Evolutionary conservation across 371 early-diverging fungal genomes (phyloP).

Genomic region (Vittaforma corneae): DNA sequence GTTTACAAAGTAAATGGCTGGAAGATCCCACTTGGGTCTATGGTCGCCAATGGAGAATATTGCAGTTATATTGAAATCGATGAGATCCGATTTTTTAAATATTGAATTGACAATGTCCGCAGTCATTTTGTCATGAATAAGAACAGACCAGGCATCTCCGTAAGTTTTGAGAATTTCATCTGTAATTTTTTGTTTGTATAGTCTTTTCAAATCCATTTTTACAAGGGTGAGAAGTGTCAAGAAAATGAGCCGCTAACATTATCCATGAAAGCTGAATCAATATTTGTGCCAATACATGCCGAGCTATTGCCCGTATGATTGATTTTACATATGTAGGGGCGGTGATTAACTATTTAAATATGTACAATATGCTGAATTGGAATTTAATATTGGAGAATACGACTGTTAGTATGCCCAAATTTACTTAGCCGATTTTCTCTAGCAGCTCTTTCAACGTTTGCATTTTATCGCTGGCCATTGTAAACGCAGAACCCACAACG

Average conservation of each 20-base stretch:
- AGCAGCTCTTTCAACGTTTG: too few relatives aligned
- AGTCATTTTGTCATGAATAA: slow-evolving; percentile 51
- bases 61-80: slow-evolving; percentile 47
- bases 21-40: slow-evolving; percentile 42
- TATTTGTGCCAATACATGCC: not conserved
- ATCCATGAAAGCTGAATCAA: not conserved
- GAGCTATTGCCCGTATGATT: not conserved
- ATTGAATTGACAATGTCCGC: slow-evolving; percentile 50
- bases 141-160: slow-evolving; percentile 48
- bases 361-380: not conserved
- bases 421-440: too few relatives aligned
- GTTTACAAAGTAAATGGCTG: slow-evolving; percentile 55
- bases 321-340: not conserved
- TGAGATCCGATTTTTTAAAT: slow-evolving; percentile 54
- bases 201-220: slow-evolving; percentile 49
- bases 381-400: not conserved
- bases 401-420: not conserved
- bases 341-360: not conserved
- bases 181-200: slow-evolving; percentile 48
- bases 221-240: not conserved
- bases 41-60: slow-evolving; percentile 44
- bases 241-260: not conserved
- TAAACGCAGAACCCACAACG: slow-evolving; percentile 77
- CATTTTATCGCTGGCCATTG: not conserved
- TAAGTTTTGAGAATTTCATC: slow-evolving; percentile 39